Conservation (phyloP, 2,329 filamentous ascomycete species). For the Trichoderma sp. region DNA sequence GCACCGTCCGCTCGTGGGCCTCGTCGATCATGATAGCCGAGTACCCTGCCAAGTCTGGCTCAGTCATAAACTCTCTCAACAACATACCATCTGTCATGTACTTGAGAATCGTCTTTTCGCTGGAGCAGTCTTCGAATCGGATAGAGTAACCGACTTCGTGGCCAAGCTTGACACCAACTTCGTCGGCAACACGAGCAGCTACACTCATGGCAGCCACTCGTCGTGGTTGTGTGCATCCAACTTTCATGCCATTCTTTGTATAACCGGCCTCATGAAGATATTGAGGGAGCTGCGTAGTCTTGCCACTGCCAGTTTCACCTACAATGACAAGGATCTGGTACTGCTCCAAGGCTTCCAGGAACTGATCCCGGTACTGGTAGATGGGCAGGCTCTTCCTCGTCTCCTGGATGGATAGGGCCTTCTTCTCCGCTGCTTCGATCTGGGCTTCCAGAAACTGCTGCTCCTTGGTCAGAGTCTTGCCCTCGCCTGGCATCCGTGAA, state of each 20-base stretch:
- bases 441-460: constrained; percentile 77
- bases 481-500: constrained; percentile 69
- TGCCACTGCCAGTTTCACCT: constrained; percentile 92
- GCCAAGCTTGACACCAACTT: constrained; percentile 86
- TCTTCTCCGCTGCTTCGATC: constrained; percentile 85
- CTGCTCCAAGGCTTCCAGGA: constrained; percentile 81
- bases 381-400: constrained; percentile 89
- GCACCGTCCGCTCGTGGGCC: constrained; percentile 89
- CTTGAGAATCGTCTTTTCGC: constrained; percentile 87
- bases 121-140: constrained; percentile 90
- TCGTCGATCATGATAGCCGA: constrained; percentile 95
- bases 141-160: constrained; percentile 94
- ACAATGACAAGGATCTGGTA: constrained; percentile 90
- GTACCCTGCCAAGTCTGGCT: constrained; percentile 80
- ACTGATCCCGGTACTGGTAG: constrained; percentile 81
- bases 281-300: constrained; percentile 93
- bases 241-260: constrained; percentile 78
- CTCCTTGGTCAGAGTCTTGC: constrained; percentile 72
- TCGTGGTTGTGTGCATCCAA: constrained; percentile 92
- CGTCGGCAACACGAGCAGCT: constrained; percentile 91
- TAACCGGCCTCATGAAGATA: constrained; percentile 91
- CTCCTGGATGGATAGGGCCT: constrained; percentile 85
- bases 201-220: constrained; percentile 98
- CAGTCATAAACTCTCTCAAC: constrained; percentile 83
- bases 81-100: constrained; percentile 99